A percentile compares a stretch with the other conserved stretches of the same genome.
phyloP scores from a whole-genome alignment of 352 stramenopile genomes.

The Nothophytophthora sp. region DNA sequence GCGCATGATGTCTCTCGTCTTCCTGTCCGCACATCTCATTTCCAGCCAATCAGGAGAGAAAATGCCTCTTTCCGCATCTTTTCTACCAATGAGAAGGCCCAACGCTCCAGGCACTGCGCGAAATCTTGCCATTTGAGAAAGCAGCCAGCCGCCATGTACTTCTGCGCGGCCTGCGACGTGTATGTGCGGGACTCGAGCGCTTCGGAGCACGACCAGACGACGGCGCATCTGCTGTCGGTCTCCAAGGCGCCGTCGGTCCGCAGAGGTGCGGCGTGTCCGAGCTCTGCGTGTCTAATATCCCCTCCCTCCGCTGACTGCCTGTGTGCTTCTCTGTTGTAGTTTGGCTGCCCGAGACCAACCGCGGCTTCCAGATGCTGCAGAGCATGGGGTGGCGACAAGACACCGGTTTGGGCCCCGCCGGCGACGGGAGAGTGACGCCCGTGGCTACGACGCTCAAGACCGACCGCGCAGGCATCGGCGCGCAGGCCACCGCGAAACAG shows the following conservation, averaged over 20 bases:
- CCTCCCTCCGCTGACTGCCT: slow-evolving; percentile 1
- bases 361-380: slow-evolving; percentile 58
- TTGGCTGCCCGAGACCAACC: slow-evolving; percentile 71
- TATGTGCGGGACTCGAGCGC: slow-evolving; percentile 59
- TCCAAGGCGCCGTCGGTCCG: slow-evolving; percentile 43
- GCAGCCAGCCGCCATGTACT: slow-evolving; percentile 54
- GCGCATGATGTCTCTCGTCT: background rate
- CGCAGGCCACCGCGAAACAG: slow-evolving; percentile 23
- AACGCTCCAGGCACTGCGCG: no score
- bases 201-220: slow-evolving; percentile 55
- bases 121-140: no score
- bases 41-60: slow-evolving; percentile 22
- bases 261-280: slow-evolving; percentile 35
- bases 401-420: slow-evolving; percentile 33
- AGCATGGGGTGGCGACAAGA: slow-evolving; percentile 60
- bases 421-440: slow-evolving; percentile 42
- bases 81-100: background rate
- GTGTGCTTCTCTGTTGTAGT: slow-evolving; percentile 23
- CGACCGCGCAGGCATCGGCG: slow-evolving; percentile 42
- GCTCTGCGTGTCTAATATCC: background rate
- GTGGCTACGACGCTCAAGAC: slow-evolving; percentile 59
- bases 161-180: slow-evolving; percentile 58
- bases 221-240: slow-evolving; percentile 47
- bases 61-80: no score
- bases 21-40: slow-evolving; percentile 1